A percentile compares a stretch with the other conserved stretches of the same genome.
These are phyloP conservation scores for Senna tora DNA, from an alignment of 306 rosid genomes.

Conservation along the genomic window DNA sequence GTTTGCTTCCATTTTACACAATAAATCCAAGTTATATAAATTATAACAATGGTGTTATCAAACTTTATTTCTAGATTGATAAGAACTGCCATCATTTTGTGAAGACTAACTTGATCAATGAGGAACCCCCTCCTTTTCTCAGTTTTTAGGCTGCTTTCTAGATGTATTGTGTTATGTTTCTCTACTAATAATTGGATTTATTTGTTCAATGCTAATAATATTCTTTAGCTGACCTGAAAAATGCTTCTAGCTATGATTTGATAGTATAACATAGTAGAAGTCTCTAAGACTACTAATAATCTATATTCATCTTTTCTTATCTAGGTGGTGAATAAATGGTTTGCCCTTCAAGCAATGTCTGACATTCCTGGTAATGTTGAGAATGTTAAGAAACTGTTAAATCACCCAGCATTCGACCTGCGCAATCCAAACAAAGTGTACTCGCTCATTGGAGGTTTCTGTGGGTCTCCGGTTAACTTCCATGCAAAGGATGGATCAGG, in stretches of 20 bases:
- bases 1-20: constrained; percentile 14
- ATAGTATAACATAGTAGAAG: not conserved
- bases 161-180: constrained; percentile 8
- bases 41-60: constrained; percentile 5
- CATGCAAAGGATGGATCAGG: constrained; percentile 97
- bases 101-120: not conserved
- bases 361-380: constrained; percentile 81
- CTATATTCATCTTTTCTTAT: constrained; percentile 27
- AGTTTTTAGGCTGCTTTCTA: constrained; percentile 16
- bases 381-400: constrained; percentile 73
- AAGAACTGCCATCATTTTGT: not conserved
- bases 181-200: not conserved
- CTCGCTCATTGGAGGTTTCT: constrained; percentile 94
- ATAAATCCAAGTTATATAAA: constrained; percentile 15
- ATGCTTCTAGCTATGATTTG: constrained; percentile 22
- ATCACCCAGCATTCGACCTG: constrained; percentile 88
- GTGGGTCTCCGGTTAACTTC: constrained; percentile 86
- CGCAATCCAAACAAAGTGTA: constrained; percentile 97
- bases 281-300: constrained; percentile 10
- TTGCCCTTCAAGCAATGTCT: constrained; percentile 94
- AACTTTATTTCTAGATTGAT: constrained; percentile 8
- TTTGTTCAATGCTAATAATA: not conserved
- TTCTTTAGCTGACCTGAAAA: not conserved
- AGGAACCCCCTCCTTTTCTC: too few species aligned
- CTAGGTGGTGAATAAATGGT: constrained; percentile 97